Percentiles rank a stretch among this genome's conserved stretches.
phyloP scores from a whole-genome alignment of 208 protist species.

The Perkinsela sp. region DNA sequence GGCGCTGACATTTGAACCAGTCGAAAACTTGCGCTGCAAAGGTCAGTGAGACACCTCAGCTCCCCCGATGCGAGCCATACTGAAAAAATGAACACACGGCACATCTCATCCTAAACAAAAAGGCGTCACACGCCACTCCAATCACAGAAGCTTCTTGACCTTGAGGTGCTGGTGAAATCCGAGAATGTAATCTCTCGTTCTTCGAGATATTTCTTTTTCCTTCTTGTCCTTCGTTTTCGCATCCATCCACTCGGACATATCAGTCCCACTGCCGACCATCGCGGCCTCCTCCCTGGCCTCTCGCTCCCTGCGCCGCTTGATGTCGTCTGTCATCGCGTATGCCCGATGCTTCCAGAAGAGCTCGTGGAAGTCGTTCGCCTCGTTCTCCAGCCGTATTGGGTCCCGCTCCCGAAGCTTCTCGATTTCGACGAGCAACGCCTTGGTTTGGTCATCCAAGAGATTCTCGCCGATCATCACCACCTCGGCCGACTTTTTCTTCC shows the following conservation, averaged over 20 bases:
- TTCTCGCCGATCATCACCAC: conserved; percentile 54
- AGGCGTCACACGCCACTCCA: not conserved
- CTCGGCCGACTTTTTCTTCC: conserved; percentile 28
- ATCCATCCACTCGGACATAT: conserved; percentile 60
- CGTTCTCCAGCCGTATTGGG: conserved; percentile 42
- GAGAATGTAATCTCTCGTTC: conserved; percentile 58
- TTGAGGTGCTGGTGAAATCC: conserved; percentile 63
- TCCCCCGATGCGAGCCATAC: too few species aligned
- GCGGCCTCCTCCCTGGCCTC: conserved; percentile 29
- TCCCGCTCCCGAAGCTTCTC: conserved; percentile 46
- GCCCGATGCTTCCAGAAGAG: conserved; percentile 56
- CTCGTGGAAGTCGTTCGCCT: conserved; percentile 51
- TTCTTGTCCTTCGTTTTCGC: conserved; percentile 57
- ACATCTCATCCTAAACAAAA: too few species aligned
- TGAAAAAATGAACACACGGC: too few species aligned
- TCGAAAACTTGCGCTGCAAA: too few species aligned
- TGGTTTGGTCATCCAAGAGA: conserved; percentile 40
- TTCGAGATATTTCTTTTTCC: conserved; percentile 40
- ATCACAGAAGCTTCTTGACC: conserved; percentile 42
- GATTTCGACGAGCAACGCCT: conserved; percentile 36
- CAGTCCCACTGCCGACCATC: conserved; percentile 35
- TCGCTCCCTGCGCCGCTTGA: conserved; percentile 18
- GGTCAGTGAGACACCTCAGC: too few species aligned
- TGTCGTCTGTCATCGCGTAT: conserved; percentile 13
- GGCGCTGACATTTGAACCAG: too few species aligned